Percentiles rank a stretch among this genome's conserved stretches.
Conservation (phyloP, 2,329 filamentous ascomycete species). For the Aspergillus hortae region DNA sequence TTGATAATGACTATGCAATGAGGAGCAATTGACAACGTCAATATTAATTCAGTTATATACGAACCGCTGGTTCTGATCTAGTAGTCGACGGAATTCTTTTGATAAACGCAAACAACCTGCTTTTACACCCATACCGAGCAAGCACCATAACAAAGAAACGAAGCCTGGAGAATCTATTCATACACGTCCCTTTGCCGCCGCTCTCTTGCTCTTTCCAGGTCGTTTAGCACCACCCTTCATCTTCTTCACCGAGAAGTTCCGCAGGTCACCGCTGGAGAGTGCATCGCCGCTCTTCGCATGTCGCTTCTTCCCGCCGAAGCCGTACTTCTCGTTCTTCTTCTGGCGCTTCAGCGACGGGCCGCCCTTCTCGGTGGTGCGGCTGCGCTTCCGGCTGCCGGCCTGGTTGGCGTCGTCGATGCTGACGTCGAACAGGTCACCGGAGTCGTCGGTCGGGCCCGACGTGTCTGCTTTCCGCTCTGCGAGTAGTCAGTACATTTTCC, state of each 20-base stretch:
- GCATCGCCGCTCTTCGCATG: conserved; percentile 89
- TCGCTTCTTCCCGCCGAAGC: conserved; percentile 94
- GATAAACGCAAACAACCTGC: conserved; percentile 6
- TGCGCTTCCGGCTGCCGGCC: conserved; percentile 47
- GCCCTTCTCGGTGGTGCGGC: conserved; percentile 40
- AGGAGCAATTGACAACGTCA: background rate
- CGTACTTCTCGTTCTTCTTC: conserved; percentile 93
- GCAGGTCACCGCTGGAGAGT: conserved; percentile 73
- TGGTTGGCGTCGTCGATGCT: conserved; percentile 69
- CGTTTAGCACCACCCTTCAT: conserved; percentile 65
- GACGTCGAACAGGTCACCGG: conserved; percentile 82
- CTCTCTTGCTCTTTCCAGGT: conserved; percentile 51
- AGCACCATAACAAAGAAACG: background rate
- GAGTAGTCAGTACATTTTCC: conserved; percentile 17
- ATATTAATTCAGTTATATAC: conserved; percentile 9
- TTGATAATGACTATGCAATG: background rate
- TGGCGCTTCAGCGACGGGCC: conserved; percentile 64
- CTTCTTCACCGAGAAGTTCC: conserved; percentile 73
- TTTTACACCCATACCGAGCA: conserved; percentile 12
- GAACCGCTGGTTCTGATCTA: background rate
- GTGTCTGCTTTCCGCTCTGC: conserved; percentile 73
- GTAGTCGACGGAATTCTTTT: conserved; percentile 1
- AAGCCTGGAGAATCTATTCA: conserved; percentile 11
- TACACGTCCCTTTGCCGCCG: conserved; percentile 29
- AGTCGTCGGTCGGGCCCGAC: conserved; percentile 64